Evolutionary conservation across 441 rosid species (phyloP).

Genomic region (Bruguiera hainesii): DNA sequence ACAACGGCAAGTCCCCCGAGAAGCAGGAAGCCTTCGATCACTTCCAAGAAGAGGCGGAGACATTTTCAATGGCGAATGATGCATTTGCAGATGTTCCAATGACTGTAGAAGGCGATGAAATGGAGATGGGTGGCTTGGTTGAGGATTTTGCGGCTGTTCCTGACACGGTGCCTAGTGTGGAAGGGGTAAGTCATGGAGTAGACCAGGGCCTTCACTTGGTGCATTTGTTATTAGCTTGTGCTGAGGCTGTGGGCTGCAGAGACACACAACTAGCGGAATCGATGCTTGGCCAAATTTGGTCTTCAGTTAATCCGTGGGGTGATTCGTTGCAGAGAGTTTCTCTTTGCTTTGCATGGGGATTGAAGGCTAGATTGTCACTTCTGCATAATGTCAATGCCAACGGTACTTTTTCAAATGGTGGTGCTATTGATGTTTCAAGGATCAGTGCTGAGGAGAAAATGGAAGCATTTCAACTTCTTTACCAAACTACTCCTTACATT

Average conservation of each 20-base stretch:
- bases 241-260: constrained; percentile 66
- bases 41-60: constrained; percentile 18
- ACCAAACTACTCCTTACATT: constrained; percentile 56
- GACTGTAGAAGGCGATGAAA: constrained; percentile 22
- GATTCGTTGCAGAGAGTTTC: constrained; percentile 66
- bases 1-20: constrained; percentile 3
- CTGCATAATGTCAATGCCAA: constrained; percentile 41
- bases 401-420: constrained; percentile 33
- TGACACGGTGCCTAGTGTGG: constrained; percentile 22
- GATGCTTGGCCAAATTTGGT: constrained; percentile 51
- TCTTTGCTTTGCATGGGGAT: constrained; percentile 49
- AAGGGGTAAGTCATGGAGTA: constrained; percentile 39
- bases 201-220: constrained; percentile 69
- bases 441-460: constrained; percentile 40
- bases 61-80: constrained; percentile 20
- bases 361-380: constrained; percentile 51
- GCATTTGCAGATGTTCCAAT: constrained; percentile 24
- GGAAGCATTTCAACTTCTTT: constrained; percentile 60
- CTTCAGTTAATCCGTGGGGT: constrained; percentile 37
- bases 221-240: constrained; percentile 58
- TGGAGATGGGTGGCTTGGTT: constrained; percentile 21
- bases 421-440: constrained; percentile 24
- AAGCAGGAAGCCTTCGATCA: constrained; percentile 7
- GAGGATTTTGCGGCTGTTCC: constrained; percentile 20
- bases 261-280: constrained; percentile 49